These are phyloP conservation scores for Flaveria ramosissima DNA, from an alignment of 129 eudicot genomes.

Conservation along the genomic window DNA sequence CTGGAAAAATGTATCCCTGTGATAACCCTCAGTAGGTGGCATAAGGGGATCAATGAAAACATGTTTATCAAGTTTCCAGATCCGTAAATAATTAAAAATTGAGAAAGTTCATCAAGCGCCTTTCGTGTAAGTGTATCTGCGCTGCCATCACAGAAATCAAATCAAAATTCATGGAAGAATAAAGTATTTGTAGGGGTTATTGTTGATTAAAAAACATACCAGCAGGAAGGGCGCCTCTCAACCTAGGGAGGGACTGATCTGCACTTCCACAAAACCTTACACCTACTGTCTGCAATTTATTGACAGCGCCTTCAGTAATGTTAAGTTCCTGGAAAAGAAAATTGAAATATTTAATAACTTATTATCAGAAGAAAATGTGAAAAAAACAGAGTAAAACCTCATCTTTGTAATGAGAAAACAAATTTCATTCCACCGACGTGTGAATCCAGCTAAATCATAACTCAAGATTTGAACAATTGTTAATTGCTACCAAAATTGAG, in stretches of 20 bases:
- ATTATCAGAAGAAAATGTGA: too few species aligned
- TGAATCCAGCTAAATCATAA: too few species aligned
- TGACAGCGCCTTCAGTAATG: slow-evolving; percentile 73
- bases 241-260: slow-evolving; percentile 84
- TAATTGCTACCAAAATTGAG: too few species aligned
- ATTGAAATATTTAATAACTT: too few species aligned
- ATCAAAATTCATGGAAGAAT: slow-evolving; percentile 6
- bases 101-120: slow-evolving; percentile 90
- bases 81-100: slow-evolving; percentile 69
- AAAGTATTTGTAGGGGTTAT: neutral
- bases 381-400: too few species aligned
- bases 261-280: slow-evolving; percentile 87
- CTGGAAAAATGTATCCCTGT: slow-evolving; percentile 89
- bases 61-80: slow-evolving; percentile 71
- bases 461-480: too few species aligned
- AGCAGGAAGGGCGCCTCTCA: slow-evolving; percentile 93
- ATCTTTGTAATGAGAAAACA: too few species aligned
- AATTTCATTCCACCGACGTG: too few species aligned
- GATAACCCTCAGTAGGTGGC: slow-evolving; percentile 92
- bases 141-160: slow-evolving; percentile 13
- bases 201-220: slow-evolving; percentile 51
- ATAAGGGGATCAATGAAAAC: slow-evolving; percentile 82
- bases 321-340: slow-evolving; percentile 68
- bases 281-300: slow-evolving; percentile 87
- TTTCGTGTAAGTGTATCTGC: slow-evolving; percentile 76